Evolutionary conservation across 2,329 filamentous ascomycete species (phyloP), one percentile per base, ranked within the genome.

Genomic region (Zymoseptoria ardabiliae): DNA sequence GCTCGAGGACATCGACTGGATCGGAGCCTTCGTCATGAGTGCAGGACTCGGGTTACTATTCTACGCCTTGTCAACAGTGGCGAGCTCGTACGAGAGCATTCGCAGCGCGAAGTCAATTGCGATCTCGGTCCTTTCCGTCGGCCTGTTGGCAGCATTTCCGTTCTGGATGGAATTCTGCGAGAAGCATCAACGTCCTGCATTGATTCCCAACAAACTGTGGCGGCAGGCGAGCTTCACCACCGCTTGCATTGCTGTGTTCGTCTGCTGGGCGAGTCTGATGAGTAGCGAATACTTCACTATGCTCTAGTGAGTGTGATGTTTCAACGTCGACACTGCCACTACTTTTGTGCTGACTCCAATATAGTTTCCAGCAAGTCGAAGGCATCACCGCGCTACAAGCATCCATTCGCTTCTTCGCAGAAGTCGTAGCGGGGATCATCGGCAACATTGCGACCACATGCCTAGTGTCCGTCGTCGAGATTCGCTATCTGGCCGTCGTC

Each of bases 131-230:
- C 58, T 82, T 5, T 76, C 77, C 7, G 59, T 78, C 2, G 61
- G 73, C 4, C 63, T 77, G 1, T 68, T 85, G 2, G 78, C 79
- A 0, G 68, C 72, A 0, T 87, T 87, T 66, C 71, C 81, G 50
- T 69, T 72, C 9, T 87, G 84, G 84, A 78, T 84, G 61, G 74
- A 76, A 10, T 73, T 74, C 3, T 81, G 80, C 54, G 78, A 79
- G 51, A 73, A 71, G 13, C 67, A 69, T 0, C 73, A 75, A 9
- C 74, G 74, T 2, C 79, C 82, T 11, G 82, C 83, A 0, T 69
- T 88, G 5, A 85, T 88, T 17, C 85, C 85, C 0, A 87, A 87
- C 67, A 79, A 78, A 0, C 71, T 87, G 0, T 87, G 85, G 85
- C 77, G 73, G 11, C 85, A 83, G 50, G 67, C 70, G 0, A 70